Base-by-base conservation (phyloP, 148 eudicot genomes). In the Vaccinium darrowii region DNA sequence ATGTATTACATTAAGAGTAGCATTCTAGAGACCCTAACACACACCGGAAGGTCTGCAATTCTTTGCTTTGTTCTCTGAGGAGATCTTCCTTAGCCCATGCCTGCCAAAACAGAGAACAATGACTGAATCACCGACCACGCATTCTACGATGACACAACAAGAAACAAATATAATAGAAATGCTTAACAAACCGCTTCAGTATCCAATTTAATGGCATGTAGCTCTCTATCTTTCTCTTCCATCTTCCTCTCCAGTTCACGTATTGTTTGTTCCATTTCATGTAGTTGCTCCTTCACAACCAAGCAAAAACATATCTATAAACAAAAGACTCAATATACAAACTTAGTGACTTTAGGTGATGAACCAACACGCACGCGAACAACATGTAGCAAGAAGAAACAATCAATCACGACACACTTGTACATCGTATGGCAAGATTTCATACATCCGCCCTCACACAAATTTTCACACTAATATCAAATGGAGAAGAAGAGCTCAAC, bases 11-110 rank as follows among this genome's bases (percentile, higher is more conserved):
- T n/a, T 8, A 3, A 51, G 30, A 76, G 54, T 50, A 76, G 4
- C 49, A 30, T 30, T 57, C 4, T 43, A 62, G 4, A 27, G 21
- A 7, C 15, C 14, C 10, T 21, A 72, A 62, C 43, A 79, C 89
- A 83, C 84, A 95, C 99, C 98, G 87, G 65, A 92, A 95, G 81
- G 86, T 92, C 85, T 92, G 98, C 81, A 97, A 82, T 88, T 97
- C 99, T 85, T 93, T 86, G 89, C 88, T 94, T 89, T 95, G 99
- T 85, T 97, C 99, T 88, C 96, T 90, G 12, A 97, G 86, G 75
- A 97, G 93, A 88, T 92, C 97, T 81, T 95, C 98, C 92, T 97
- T 97, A 62, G 99, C 99, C 99, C 99, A 97, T 73, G 95, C 98
- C 99, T 97, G 82, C 73, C 49, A 82, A 80, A 88, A 54, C 72